Percentiles rank a stretch among this genome's conserved stretches.
phyloP scores from a whole-genome alignment of 495 filamentous ascomycete genomes.

The Xylaria nigripes region DNA sequence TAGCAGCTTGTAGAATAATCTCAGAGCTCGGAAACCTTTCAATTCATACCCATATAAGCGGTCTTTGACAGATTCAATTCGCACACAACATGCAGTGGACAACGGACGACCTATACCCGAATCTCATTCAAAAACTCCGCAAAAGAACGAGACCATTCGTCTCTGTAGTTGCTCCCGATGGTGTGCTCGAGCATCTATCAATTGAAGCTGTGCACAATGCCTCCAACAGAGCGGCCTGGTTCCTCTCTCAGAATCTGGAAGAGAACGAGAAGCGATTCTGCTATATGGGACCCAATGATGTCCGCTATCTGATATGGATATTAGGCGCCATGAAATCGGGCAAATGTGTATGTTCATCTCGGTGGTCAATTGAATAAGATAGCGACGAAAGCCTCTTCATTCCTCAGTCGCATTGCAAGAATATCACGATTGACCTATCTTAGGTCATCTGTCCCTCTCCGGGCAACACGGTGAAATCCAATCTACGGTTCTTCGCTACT shows the following conservation, averaged over 20 bases:
- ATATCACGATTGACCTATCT: background rate
- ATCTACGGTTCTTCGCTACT: conserved; percentile 5
- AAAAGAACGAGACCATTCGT: conserved; percentile 6
- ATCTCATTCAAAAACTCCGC: conserved; percentile 2
- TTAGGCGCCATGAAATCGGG: conserved; percentile 32
- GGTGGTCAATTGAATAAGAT: background rate
- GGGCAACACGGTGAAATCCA: conserved; percentile 6
- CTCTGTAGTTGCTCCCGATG: conserved; percentile 6
- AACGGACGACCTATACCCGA: conserved; percentile 7
- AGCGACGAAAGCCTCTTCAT: background rate
- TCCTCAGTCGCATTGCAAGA: background rate
- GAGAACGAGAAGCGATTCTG: background rate
- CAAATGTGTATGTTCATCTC: conserved; percentile 1
- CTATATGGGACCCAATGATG: conserved; percentile 36
- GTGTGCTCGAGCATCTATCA: conserved; percentile 1
- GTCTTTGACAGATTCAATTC: background rate
- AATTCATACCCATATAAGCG: background rate
- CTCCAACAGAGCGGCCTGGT: conserved; percentile 8
- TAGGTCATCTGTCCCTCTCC: conserved; percentile 2
- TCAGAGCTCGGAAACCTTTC: background rate
- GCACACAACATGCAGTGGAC: background rate
- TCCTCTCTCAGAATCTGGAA: background rate
- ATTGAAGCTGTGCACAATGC: conserved; percentile 6
- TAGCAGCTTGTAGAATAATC: no score
- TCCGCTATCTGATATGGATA: conserved; percentile 35